Base-by-base conservation (phyloP, 2,329 filamentous ascomycete species). In the Ophiostoma himal-ulmi region DNA sequence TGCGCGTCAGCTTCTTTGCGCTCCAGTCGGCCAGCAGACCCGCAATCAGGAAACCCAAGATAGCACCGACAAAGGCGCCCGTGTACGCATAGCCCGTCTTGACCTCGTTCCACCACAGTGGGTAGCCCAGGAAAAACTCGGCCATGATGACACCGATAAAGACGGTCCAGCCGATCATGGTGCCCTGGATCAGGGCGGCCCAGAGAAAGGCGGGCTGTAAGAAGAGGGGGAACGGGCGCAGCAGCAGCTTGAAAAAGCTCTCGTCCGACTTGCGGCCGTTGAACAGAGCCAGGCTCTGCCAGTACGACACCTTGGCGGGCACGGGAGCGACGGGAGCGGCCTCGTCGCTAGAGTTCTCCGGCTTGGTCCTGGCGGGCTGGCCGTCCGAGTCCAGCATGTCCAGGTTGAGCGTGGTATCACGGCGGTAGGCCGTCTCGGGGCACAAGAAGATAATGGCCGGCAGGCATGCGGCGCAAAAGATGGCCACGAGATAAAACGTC, bases 121-220 rank as follows among this genome's bases (percentile, higher is more conserved):
- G 92, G 1, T 90, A 89, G 1, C 90, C 89, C 66, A 96, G 85
- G 81, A 95, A 94, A 74, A 96, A 89, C 71, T 89, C 87, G n/a
- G 89, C 91, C 65, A 96, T 82, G 74, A 95, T 88, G 72, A 95
- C 90, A 70, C 92, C 91, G 74, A 96, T 94, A 77, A 97, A 92
- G 20, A 97, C 92, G 0, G 94, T 96, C 94, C 94, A 98, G 74
- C 94, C 94, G 76, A 97, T 97, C 77, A 97, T 87, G 5, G 91
- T 88, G 20, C 94, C 94, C 83, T 97, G 94, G 68, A 94, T 92
- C 3, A 97, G 83, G 75, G 83, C 84, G 34, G 83, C 84, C 91
- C 93, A 97, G 57, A 96, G 79, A 75, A 97, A 92, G 8, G 91
- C 92, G 0, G 93, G 94, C 77, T 97, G 94, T 7, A 91, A 78